Conservation (phyloP, 1,139 yeast genomes). For the Candida sp. region DNA sequence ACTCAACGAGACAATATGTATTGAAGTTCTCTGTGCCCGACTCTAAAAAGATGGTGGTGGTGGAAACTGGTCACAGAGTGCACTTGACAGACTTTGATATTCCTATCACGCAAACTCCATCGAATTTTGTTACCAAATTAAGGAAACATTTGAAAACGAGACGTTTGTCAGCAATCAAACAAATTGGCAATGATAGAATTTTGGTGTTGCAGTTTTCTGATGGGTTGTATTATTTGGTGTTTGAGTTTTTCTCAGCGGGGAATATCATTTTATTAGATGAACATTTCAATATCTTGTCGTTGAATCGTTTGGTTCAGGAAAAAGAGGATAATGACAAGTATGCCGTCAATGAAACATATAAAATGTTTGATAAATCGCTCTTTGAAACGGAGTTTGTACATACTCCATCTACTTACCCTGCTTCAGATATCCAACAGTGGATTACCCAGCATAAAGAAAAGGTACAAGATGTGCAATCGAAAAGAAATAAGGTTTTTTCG, state of each 20-base stretch:
- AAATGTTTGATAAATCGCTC: conserved; percentile 51
- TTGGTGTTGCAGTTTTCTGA: conserved; percentile 80
- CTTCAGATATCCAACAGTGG: conserved; percentile 48
- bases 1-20: conserved; percentile 70
- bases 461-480: conserved; percentile 14
- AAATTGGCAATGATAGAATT: conserved; percentile 76
- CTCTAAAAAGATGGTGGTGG: conserved; percentile 67
- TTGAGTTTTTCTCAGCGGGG: conserved; percentile 96
- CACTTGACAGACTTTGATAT: conserved; percentile 81
- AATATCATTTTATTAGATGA: conserved; percentile 77
- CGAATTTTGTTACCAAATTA: conserved; percentile 79
- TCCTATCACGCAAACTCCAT: conserved; percentile 76
- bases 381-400: conserved; percentile 28
- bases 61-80: conserved; percentile 84
- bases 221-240: conserved; percentile 70
- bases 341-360: conserved; percentile 67
- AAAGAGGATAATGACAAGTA: conserved; percentile 57
- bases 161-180: conserved; percentile 69
- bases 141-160: conserved; percentile 84
- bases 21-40: conserved; percentile 84
- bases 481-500: conserved; percentile 50
- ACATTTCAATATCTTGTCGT: conserved; percentile 60
- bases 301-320: conserved; percentile 78
- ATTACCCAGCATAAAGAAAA: conserved; percentile 34
- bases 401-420: conserved; percentile 18